Evolutionary conservation across 257 asterid genomes (phyloP).

Genomic region (Cordia subcordata): DNA sequence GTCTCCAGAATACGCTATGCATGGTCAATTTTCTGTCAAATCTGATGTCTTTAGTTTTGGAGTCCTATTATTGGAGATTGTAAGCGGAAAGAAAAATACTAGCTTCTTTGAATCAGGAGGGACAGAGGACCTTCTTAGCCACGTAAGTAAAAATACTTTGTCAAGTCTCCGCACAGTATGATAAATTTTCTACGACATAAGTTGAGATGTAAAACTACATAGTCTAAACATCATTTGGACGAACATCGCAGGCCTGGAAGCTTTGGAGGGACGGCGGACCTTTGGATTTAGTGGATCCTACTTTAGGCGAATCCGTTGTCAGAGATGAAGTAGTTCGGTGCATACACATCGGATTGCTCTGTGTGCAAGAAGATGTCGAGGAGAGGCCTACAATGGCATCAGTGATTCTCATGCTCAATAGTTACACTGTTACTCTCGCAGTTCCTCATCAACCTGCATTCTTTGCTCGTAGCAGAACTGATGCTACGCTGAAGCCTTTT

Average conservation of each 20-base stretch:
- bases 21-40: constrained; percentile 23
- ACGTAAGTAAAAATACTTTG: constrained; percentile 15
- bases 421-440: constrained; percentile 1
- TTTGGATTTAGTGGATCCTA: constrained; percentile 20
- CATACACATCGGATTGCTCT: constrained; percentile 19
- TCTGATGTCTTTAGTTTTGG: constrained; percentile 36
- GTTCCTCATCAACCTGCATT: constrained; percentile 15
- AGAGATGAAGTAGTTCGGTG: constrained; percentile 12
- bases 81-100: constrained; percentile 22
- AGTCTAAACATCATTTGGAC: neutral
- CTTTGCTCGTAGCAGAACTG: neutral
- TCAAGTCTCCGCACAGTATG: neutral
- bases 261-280: constrained; percentile 17
- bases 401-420: constrained; percentile 21
- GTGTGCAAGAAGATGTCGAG: constrained; percentile 22
- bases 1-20: constrained; percentile 32
- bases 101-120: constrained; percentile 11
- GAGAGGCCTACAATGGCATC: constrained; percentile 29
- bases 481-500: neutral
- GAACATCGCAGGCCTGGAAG: constrained; percentile 23
- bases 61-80: constrained; percentile 23
- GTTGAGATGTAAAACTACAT: neutral
- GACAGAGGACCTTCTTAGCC: constrained; percentile 14
- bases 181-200: neutral
- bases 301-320: constrained; percentile 1